Conservation (phyloP, 805 yeast species). For the Hanseniaspora lachancei region DNA sequence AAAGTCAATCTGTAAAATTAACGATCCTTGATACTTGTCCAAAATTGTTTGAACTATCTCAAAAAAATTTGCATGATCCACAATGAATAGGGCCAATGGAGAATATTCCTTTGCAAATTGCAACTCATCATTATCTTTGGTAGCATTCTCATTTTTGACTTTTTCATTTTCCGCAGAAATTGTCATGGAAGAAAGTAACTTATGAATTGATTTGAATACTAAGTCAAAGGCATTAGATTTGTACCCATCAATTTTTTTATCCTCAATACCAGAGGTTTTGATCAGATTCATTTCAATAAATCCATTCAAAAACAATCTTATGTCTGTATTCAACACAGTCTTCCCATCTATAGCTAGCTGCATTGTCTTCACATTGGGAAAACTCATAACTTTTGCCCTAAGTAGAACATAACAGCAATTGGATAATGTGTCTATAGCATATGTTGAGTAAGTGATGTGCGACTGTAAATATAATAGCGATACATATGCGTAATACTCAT, state of each 20-base stretch:
- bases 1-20: constrained; percentile 27
- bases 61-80: constrained; percentile 11
- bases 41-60: constrained; percentile 17
- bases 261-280: not conserved
- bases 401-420: constrained; percentile 7
- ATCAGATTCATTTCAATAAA: constrained; percentile 10
- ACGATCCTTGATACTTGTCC: constrained; percentile 22
- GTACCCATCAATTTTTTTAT: not conserved
- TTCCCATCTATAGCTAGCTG: not conserved
- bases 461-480: constrained; percentile 3
- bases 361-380: constrained; percentile 2
- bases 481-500: constrained; percentile 5
- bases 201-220: constrained; percentile 10
- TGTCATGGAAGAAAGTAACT: constrained; percentile 5
- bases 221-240: constrained; percentile 3
- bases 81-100: constrained; percentile 5
- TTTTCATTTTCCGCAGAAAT: not conserved
- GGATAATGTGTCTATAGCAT: constrained; percentile 11
- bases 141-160: constrained; percentile 3
- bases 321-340: not conserved
- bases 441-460: constrained; percentile 10
- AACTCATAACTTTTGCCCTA: not conserved
- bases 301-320: constrained; percentile 2
- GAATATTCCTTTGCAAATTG: constrained; percentile 20
- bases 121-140: constrained; percentile 20